Evolutionary conservation across 352 stramenopile genomes (phyloP).

Genomic region (Phytopythium delawarense): DNA sequence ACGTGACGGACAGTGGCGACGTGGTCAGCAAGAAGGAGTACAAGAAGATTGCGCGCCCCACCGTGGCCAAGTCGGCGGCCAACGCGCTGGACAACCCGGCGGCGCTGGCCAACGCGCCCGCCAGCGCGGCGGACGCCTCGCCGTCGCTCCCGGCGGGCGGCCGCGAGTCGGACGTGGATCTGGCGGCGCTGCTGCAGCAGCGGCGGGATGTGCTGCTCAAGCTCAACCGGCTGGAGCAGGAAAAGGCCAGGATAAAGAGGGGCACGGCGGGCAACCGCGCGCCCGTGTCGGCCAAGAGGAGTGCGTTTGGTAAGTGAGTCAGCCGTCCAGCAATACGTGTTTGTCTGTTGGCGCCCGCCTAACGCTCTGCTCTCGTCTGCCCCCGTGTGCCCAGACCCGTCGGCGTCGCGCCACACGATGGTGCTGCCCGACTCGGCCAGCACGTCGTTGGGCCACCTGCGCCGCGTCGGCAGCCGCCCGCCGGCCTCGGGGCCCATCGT

Average conservation of each 20-base stretch:
- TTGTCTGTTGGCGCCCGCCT: not conserved
- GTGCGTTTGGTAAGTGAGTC: slow-evolving; percentile 38
- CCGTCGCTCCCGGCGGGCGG: slow-evolving; percentile 25
- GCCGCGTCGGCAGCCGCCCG: slow-evolving; percentile 43
- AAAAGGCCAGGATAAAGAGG: slow-evolving; percentile 44
- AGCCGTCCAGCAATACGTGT: not conserved
- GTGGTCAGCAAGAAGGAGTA: slow-evolving; percentile 72
- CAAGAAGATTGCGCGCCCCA: slow-evolving; percentile 74
- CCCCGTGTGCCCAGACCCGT: slow-evolving; percentile 14
- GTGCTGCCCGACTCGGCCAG: slow-evolving; percentile 30
- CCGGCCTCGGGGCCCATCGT: slow-evolving; percentile 38
- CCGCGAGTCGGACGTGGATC: slow-evolving; percentile 80
- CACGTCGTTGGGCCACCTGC: slow-evolving; percentile 53
- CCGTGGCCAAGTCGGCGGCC: slow-evolving; percentile 67
- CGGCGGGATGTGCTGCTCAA: slow-evolving; percentile 75
- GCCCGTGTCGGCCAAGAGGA: slow-evolving; percentile 27
- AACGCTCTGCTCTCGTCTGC: not conserved
- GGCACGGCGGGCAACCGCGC: slow-evolving; percentile 13
- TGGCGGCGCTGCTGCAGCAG: slow-evolving; percentile 66
- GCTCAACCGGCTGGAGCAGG: slow-evolving; percentile 53
- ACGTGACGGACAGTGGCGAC: slow-evolving; percentile 65
- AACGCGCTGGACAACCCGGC: slow-evolving; percentile 78
- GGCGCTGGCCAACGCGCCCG: slow-evolving; percentile 48
- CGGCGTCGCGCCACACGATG: slow-evolving; percentile 36
- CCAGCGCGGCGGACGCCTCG: slow-evolving; percentile 25